Percentiles rank a stretch among this genome's conserved stretches.
phyloP scores from a whole-genome alignment of 2,329 filamentous ascomycete species.

The Verticillium klebahnii region DNA sequence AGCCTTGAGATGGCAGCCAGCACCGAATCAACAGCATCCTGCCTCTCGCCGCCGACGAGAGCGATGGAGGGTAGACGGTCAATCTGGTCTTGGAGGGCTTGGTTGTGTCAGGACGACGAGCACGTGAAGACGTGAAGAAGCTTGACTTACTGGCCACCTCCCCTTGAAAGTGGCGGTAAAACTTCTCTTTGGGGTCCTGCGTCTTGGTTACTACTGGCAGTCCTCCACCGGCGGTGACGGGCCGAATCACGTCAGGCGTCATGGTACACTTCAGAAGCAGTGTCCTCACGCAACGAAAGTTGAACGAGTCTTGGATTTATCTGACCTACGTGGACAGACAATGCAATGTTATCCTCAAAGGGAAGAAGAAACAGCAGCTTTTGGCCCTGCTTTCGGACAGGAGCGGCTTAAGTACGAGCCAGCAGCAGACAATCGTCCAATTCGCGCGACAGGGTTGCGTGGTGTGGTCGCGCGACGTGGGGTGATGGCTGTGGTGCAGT shows the following conservation, averaged over 20 bases:
- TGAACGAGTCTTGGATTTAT: neutral
- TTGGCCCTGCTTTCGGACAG: neutral
- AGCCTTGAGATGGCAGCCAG: constrained; percentile 75
- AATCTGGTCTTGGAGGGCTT: constrained; percentile 57
- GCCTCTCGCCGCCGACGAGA: constrained; percentile 64
- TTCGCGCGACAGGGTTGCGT: neutral
- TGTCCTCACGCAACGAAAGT: neutral
- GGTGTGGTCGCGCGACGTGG: neutral
- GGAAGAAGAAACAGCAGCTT: neutral
- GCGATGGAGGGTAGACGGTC: constrained; percentile 39
- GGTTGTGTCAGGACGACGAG: neutral
- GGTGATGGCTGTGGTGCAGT: neutral
- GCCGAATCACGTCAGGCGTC: constrained; percentile 14
- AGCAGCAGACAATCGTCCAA: neutral
- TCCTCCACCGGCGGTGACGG: constrained; percentile 6
- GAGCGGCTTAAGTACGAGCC: neutral
- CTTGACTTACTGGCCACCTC: constrained; percentile 60
- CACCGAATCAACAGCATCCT: constrained; percentile 76
- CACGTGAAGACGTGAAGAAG: neutral
- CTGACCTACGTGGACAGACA: neutral
- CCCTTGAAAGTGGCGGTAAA: constrained; percentile 79
- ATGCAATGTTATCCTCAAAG: neutral
- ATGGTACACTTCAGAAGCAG: constrained; percentile 1
- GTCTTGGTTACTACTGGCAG: constrained; percentile 22
- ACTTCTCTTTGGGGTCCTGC: constrained; percentile 65